Percentiles rank a stretch among this genome's conserved stretches.
phyloP scores from a whole-genome alignment of 2,329 filamentous ascomycete species.

The Cryphonectria japonica region DNA sequence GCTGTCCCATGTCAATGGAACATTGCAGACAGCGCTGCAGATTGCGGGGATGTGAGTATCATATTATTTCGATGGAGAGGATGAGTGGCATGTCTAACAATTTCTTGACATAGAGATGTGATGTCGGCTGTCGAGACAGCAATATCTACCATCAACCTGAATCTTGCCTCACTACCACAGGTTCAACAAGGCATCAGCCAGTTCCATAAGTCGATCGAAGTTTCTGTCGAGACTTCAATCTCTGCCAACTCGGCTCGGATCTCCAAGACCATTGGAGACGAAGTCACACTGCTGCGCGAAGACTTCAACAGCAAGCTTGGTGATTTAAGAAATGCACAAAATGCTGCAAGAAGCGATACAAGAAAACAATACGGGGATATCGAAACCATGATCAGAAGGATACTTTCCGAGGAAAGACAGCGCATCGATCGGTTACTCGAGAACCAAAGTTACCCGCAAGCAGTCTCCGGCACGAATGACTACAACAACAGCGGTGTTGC shows the following conservation, averaged over 20 bases:
- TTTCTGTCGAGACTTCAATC: neutral
- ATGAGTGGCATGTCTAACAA: neutral
- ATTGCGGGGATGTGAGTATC: neutral
- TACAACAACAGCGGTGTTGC: neutral
- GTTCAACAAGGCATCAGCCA: neutral
- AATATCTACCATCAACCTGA: neutral
- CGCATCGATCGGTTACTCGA: neutral
- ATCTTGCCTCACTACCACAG: neutral
- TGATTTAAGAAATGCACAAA: neutral
- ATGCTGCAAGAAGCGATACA: neutral
- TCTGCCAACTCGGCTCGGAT: neutral
- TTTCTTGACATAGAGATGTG: neutral
- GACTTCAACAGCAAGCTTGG: neutral
- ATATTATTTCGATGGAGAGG: neutral
- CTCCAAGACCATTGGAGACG: neutral
- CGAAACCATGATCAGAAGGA: neutral
- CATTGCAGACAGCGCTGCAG: neutral
- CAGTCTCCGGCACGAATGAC: neutral
- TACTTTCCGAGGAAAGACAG: neutral
- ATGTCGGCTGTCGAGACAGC: neutral
- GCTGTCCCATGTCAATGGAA: neutral
- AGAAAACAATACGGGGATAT: neutral
- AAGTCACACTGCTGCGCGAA: neutral
- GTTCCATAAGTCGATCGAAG: neutral
- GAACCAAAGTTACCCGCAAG: neutral